Percentiles rank a stretch among this genome's conserved stretches.
Conservation (phyloP, 2,329 filamentous ascomycete genomes). For the Ascocoryne sarcoides region DNA sequence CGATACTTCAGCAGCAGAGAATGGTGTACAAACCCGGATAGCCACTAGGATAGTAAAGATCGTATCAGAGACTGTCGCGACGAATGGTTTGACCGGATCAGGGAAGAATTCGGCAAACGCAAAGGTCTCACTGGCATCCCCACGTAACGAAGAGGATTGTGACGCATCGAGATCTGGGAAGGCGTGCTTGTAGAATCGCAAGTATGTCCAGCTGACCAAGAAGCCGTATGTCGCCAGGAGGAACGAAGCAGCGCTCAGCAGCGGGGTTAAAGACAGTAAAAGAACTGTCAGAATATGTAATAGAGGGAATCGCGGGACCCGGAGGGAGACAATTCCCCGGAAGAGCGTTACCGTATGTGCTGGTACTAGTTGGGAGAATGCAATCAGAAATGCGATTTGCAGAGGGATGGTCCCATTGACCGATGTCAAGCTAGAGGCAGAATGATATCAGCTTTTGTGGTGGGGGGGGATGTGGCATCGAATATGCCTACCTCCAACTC, state of each 20-base stretch:
- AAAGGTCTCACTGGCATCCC: slow-evolving; percentile 93
- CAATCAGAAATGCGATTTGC: slow-evolving; percentile 88
- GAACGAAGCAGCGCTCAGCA: slow-evolving; percentile 61
- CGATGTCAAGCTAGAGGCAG: slow-evolving; percentile 54
- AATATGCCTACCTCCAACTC: slow-evolving; percentile 55
- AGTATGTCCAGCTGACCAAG: slow-evolving; percentile 84
- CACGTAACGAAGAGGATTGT: slow-evolving; percentile 57
- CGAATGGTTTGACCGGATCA: slow-evolving; percentile 66
- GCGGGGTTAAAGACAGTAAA: slow-evolving; percentile 52
- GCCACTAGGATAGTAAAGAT: slow-evolving; percentile 69
- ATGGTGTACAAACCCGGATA: slow-evolving; percentile 73
- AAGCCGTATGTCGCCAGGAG: slow-evolving; percentile 76
- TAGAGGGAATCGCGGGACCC: slow-evolving; percentile 65
- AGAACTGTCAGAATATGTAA: slow-evolving; percentile 68
- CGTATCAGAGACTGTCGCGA: slow-evolving; percentile 64
- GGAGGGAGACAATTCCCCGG: slow-evolving; percentile 77
- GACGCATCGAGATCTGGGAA: slow-evolving; percentile 59
- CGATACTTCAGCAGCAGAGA: slow-evolving; percentile 71
- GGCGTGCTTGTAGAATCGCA: slow-evolving; percentile 84
- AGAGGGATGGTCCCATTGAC: slow-evolving; percentile 84
- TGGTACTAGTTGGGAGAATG: slow-evolving; percentile 94
- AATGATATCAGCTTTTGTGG: slow-evolving; percentile 7
- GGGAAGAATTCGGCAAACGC: slow-evolving; percentile 96
- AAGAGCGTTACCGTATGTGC: slow-evolving; percentile 95
- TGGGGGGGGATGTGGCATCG: slow-evolving; percentile 5